Percentiles rank a stretch among this genome's conserved stretches.
Evolutionary conservation across 345 rosid species (phyloP).

Genomic region (Salix arbutifolia): DNA sequence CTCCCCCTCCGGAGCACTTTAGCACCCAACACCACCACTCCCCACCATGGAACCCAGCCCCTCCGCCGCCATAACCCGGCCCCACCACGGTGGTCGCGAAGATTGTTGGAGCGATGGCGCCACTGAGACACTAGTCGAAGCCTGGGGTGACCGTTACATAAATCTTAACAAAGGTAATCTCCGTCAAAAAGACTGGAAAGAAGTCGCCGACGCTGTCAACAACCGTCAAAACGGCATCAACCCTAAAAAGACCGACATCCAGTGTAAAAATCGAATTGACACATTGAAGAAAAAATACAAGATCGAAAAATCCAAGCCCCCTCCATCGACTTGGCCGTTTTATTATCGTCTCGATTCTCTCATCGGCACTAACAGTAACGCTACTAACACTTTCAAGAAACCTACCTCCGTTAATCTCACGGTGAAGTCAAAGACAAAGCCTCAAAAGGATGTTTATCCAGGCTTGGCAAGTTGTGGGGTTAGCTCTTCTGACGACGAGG

Average conservation of each 20-base stretch:
- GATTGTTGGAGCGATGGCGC: constrained; percentile 29
- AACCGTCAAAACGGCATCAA: constrained; percentile 2
- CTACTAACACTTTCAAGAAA: not conserved
- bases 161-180: constrained; percentile 19
- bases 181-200: constrained; percentile 27
- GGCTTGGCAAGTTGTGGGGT: not conserved
- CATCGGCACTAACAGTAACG: constrained; percentile 1
- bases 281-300: constrained; percentile 16
- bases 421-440: constrained; percentile 3
- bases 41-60: constrained; percentile 22
- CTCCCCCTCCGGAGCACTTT: constrained; percentile 12
- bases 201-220: constrained; percentile 23
- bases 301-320: constrained; percentile 19
- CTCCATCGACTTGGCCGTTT: constrained; percentile 29
- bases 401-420: not conserved
- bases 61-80: not conserved
- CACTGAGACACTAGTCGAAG: constrained; percentile 13
- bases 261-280: constrained; percentile 20
- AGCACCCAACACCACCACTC: constrained; percentile 1
- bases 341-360: constrained; percentile 20
- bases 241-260: constrained; percentile 11
- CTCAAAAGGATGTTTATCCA: not conserved
- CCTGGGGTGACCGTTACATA: constrained; percentile 19
- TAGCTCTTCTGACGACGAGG: not conserved
- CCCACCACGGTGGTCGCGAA: constrained; percentile 16